phyloP scores from a whole-genome alignment of 1,284 basidiomycete species.

The Apiotrichum sp. region DNA sequence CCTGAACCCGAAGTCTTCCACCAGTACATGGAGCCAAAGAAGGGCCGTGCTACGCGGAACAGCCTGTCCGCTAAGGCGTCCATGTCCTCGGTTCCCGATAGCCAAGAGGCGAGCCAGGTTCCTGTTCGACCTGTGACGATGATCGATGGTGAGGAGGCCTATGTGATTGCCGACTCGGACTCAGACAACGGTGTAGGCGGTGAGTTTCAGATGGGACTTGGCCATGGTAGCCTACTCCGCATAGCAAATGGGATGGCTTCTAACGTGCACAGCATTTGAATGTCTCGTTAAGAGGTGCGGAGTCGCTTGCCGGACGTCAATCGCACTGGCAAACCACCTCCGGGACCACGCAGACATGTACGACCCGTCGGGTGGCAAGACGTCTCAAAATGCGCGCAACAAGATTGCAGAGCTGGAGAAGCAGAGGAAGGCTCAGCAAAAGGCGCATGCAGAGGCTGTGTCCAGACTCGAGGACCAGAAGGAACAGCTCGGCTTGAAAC shows the following conservation, averaged over 20 bases:
- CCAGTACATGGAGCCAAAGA: background rate
- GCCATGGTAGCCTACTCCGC: too few relatives aligned
- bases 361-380: background rate
- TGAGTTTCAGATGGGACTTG: background rate
- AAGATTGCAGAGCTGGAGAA: background rate
- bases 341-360: constrained; percentile 3
- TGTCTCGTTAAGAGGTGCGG: too few relatives aligned
- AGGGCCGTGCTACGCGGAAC: too few relatives aligned
- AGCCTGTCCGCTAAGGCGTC: too few relatives aligned
- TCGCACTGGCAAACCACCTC: constrained; percentile 2
- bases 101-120: background rate
- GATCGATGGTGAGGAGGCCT: constrained; percentile 19
- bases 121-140: background rate
- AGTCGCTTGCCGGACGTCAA: too few relatives aligned
- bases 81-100: too few relatives aligned
- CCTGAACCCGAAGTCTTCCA: constrained; percentile 12
- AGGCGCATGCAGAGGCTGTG: background rate
- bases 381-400: background rate
- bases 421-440: background rate
- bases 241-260: too few relatives aligned
- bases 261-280: too few relatives aligned
- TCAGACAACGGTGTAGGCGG: constrained; percentile 2
- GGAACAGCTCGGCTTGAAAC: background rate
- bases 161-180: constrained; percentile 6
- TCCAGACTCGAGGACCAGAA: background rate